Evolutionary conservation across 805 yeast species (phyloP).

Genomic region (Hanseniaspora mollemarum): DNA sequence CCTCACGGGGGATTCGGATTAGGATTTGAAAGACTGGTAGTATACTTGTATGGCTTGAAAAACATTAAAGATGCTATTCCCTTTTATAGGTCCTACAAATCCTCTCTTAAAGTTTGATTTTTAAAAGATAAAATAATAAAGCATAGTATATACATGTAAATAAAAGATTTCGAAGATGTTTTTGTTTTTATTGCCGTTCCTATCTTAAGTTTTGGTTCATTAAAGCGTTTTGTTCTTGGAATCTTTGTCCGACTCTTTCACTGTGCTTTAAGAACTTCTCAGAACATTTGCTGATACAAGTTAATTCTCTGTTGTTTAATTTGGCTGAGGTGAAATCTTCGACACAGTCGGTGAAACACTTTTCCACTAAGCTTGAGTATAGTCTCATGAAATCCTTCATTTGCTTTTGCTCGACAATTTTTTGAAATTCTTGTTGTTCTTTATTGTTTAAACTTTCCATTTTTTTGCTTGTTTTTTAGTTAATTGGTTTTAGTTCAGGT

Average conservation of each 20-base stretch:
- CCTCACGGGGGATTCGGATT: slow-evolving; percentile 98
- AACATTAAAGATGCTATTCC: slow-evolving; percentile 81
- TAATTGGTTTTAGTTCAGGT: no score
- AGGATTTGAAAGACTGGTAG: slow-evolving; percentile 79
- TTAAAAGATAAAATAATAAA: background rate
- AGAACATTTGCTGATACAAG: slow-evolving; percentile 82
- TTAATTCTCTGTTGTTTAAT: slow-evolving; percentile 71
- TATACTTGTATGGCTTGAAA: slow-evolving; percentile 52
- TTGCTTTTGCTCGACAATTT: slow-evolving; percentile 90
- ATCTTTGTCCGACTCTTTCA: slow-evolving; percentile 96
- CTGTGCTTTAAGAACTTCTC: slow-evolving; percentile 96
- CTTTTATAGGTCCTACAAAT: slow-evolving; percentile 63
- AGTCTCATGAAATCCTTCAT: slow-evolving; percentile 97
- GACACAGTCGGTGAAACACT: slow-evolving; percentile 96
- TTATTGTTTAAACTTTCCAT: slow-evolving; percentile 93
- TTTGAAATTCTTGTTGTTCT: slow-evolving; percentile 95
- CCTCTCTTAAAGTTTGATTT: slow-evolving; percentile 27
- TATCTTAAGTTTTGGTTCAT: slow-evolving; percentile 57
- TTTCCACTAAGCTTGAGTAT: slow-evolving; percentile 87
- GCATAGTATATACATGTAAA: slow-evolving; percentile 6
- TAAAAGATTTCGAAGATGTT: no score
- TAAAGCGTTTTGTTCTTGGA: slow-evolving; percentile 91
- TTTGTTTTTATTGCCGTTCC: no score
- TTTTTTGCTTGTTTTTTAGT: no score
- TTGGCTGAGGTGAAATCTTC: slow-evolving; percentile 92